Evolutionary conservation across 345 rosid genomes (phyloP).

Genomic region (Acer negundo): DNA sequence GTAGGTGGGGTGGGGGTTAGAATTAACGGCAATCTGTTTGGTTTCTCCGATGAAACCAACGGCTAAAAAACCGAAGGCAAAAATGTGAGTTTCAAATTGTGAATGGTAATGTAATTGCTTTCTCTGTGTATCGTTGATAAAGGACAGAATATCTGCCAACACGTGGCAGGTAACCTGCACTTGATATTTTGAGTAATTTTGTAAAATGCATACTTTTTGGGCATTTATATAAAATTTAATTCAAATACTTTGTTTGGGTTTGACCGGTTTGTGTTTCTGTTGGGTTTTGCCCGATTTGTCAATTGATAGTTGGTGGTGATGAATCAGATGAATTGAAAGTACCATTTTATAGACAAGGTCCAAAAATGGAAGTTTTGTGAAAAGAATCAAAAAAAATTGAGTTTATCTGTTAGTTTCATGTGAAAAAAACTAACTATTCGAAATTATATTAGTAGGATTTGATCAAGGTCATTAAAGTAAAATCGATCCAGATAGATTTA

Average conservation of each 20-base stretch:
- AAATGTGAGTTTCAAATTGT: background rate
- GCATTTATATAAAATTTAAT: background rate
- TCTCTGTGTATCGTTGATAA: background rate
- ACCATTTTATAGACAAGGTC: background rate
- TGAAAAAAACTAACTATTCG: no score
- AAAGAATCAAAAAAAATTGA: background rate
- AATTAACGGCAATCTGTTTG: background rate
- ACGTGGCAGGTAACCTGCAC: background rate
- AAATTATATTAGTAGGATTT: no score
- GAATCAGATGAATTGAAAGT: no score
- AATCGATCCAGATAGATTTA: no score
- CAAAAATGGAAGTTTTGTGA: background rate
- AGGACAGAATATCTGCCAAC: background rate
- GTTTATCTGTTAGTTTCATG: no score
- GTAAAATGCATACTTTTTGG: background rate
- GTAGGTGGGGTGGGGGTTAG: background rate
- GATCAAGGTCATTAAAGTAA: no score
- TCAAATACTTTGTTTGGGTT: background rate
- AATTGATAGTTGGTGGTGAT: no score
- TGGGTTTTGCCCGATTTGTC: no score
- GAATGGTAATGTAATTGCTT: background rate
- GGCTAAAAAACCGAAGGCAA: constrained; percentile 6
- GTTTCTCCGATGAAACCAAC: constrained; percentile 32
- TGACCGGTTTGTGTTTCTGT: no score
- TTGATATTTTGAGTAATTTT: background rate